Percentiles rank a stretch among this genome's conserved stretches.
phyloP scores from a whole-genome alignment of 1,139 yeast genomes.

The Geotrichum phurueaensis region DNA sequence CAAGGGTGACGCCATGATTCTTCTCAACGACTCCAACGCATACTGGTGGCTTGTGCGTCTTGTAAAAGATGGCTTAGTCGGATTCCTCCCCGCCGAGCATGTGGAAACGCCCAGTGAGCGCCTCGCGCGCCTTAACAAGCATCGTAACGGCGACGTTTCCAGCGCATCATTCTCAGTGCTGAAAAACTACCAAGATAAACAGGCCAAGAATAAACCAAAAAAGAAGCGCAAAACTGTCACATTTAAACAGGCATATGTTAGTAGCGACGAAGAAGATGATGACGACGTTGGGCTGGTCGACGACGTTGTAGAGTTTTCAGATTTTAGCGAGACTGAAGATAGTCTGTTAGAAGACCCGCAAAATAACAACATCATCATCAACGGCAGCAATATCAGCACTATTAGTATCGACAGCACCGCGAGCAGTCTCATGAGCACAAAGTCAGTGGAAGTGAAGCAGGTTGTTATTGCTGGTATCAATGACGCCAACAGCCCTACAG shows the following conservation, averaged over 20 bases:
- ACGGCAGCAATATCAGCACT: neutral
- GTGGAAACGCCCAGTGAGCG: constrained; percentile 88
- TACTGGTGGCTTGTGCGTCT: constrained; percentile 95
- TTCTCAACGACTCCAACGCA: constrained; percentile 82
- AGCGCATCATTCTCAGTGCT: constrained; percentile 12
- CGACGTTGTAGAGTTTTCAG: constrained; percentile 22
- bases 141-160: constrained; percentile 74
- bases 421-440: neutral
- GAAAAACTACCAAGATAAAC: neutral
- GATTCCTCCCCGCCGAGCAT: constrained; percentile 96
- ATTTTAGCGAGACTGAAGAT: constrained; percentile 23
- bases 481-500: neutral
- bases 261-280: constrained; percentile 32
- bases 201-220: neutral
- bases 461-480: neutral
- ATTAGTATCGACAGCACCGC: neutral
- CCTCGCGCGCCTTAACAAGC: constrained; percentile 84
- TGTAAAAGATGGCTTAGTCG: constrained; percentile 53
- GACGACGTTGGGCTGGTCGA: constrained; percentile 28
- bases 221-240: constrained; percentile 22
- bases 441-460: neutral
- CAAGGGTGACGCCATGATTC: constrained; percentile 75
- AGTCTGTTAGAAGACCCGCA: neutral
- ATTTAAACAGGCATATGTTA: constrained; percentile 24
- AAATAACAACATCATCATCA: neutral